Base-by-base conservation (phyloP, 495 filamentous ascomycete species). In the Aspergillus homomorphus region DNA sequence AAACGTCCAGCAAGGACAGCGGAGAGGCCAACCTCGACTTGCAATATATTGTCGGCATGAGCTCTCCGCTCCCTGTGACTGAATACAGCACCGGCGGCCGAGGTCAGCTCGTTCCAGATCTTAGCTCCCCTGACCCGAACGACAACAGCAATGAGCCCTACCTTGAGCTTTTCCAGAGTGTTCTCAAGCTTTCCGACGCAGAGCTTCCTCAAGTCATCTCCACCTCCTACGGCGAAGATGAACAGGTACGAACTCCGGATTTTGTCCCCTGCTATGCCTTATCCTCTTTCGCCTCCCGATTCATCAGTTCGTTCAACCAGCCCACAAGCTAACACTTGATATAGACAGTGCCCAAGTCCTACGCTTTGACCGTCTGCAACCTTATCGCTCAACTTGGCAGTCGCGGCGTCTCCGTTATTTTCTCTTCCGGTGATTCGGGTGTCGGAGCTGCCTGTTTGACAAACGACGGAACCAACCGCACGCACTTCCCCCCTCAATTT, bases 221-320 rank as follows among this genome's bases (percentile, higher is more conserved):
- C 38, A 91, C 85, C 45, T 90, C 87, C 0, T 96, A 94, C 67
- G 89, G 89, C 43, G 90, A 93, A 62, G 83, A 91, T 48, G 91
- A 96, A 67, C 80, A 77, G 72, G 64, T 75, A 66, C 28, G 51
- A 18, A 12, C 18, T 20, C 54, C 28, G 8, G 9, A 28, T 38
- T 12, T 12, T 38, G 33, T n/a, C 14, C 24, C 14, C n/a, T 20
- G 28, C 38, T 19, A 45, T 33, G 4, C 18, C 7, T 38, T 12
- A 38, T 12, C 2, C 2, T 38, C n/a, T 38, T 14, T 2, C 33
- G 12, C 53, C n/a, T 30, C 6, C 28, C 3, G n/a, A n/a, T 45
- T 43, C 45, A 19, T 21, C 14, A 1, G 1, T 46, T 6, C 14
- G 30, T 18, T 33, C 10, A 30, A 16, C 22, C 38, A 6, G n/a